Evolutionary conservation across 495 filamentous ascomycete species (phyloP).

Genomic region (Aspergillus nidulans): DNA sequence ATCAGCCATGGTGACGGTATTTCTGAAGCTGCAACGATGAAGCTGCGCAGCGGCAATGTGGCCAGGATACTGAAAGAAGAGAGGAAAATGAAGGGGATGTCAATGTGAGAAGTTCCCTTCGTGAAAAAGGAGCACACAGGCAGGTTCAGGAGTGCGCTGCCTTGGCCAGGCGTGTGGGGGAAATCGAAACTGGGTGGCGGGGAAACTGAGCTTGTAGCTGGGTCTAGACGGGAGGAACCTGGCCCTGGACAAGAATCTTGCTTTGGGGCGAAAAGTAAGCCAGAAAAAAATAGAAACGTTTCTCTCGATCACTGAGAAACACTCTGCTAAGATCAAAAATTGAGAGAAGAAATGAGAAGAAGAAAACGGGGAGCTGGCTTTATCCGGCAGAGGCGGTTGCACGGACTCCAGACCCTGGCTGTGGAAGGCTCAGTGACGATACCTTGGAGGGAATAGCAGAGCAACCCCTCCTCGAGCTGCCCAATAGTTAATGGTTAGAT

Average conservation of each 20-base stretch:
- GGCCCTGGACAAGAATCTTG: neutral
- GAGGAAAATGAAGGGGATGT: neutral
- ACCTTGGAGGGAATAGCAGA: neutral
- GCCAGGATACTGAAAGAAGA: neutral
- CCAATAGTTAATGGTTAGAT: conserved; percentile 1
- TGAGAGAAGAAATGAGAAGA: neutral
- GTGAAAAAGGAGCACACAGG: neutral
- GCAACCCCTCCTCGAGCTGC: conserved; percentile 1
- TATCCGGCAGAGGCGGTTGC: conserved; percentile 1
- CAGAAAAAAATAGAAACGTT: neutral
- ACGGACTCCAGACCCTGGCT: conserved; percentile 5
- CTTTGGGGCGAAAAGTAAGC: neutral
- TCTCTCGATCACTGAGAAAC: neutral
- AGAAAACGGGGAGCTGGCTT: neutral
- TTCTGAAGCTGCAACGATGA: neutral
- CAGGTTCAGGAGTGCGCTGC: neutral
- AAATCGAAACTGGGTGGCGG: conserved; percentile 16
- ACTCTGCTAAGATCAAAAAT: neutral
- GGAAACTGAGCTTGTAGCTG: neutral
- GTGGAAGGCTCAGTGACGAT: neutral
- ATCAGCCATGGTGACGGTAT: conserved; percentile 21
- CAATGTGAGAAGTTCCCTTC: neutral
- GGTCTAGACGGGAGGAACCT: neutral
- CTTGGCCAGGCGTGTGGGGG: conserved; percentile 11
- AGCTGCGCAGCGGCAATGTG: neutral